Conservation (phyloP, 2,329 filamentous ascomycete species). For the Aspergillus sp. region DNA sequence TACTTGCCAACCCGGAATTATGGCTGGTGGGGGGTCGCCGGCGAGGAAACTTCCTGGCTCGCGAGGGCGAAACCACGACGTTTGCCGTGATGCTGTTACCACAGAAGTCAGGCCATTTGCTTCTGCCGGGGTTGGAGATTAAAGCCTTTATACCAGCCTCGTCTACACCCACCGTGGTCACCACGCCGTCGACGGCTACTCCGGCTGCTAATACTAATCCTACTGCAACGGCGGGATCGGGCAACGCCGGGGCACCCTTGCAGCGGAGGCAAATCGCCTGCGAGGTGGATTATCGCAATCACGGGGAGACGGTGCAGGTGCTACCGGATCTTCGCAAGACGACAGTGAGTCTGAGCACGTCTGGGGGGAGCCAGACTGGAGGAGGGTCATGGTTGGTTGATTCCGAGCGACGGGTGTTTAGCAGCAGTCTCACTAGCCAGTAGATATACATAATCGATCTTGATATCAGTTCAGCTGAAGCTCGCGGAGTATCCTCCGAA, state of each 20-base stretch:
- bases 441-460: neutral
- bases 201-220: slow-evolving; percentile 14
- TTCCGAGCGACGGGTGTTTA: slow-evolving; percentile 41
- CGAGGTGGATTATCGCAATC: slow-evolving; percentile 73
- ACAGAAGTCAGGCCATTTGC: slow-evolving; percentile 67
- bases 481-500: too few relatives aligned
- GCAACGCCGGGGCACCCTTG: slow-evolving; percentile 7
- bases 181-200: slow-evolving; percentile 19
- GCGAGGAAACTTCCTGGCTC: slow-evolving; percentile 63
- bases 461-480: too few relatives aligned
- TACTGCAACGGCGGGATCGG: slow-evolving; percentile 10
- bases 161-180: slow-evolving; percentile 14
- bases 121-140: slow-evolving; percentile 73
- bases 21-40: slow-evolving; percentile 83
- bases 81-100: slow-evolving; percentile 74
- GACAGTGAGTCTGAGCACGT: slow-evolving; percentile 65
- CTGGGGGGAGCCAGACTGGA: slow-evolving; percentile 43
- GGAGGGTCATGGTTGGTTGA: slow-evolving; percentile 63
- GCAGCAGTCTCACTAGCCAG: neutral
- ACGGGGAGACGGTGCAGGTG: slow-evolving; percentile 70
- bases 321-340: slow-evolving; percentile 64
- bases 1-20: slow-evolving; percentile 63
- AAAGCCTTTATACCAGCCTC: slow-evolving; percentile 49
- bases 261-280: slow-evolving; percentile 46
- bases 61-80: slow-evolving; percentile 40